These are phyloP conservation scores for Aspergillus conjunctus DNA, from an alignment of 495 filamentous ascomycete species.

Conservation along the genomic window DNA sequence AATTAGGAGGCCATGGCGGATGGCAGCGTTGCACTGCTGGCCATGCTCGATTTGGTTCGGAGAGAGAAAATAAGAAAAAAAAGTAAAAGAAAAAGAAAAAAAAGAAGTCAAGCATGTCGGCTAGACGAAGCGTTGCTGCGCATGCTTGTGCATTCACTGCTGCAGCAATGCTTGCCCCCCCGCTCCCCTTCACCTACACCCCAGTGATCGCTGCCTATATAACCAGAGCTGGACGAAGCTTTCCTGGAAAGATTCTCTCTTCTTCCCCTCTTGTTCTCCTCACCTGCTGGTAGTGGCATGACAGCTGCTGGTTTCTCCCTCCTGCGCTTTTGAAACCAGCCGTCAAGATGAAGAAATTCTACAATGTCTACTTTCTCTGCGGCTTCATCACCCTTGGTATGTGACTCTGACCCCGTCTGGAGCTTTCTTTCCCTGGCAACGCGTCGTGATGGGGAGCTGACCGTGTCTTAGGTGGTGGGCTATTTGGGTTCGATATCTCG, in stretches of 20 bases:
- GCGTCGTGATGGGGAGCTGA: not conserved
- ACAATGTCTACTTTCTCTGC: constrained; percentile 25
- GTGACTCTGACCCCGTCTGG: not conserved
- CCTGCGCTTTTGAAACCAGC: not conserved
- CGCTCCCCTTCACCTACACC: not conserved
- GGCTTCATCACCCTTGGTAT: constrained; percentile 23
- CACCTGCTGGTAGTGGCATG: not conserved
- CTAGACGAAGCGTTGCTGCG: not conserved
- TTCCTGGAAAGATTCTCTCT: constrained; percentile 6
- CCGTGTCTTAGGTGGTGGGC: constrained; percentile 20
- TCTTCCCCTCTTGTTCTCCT: constrained; percentile 2
- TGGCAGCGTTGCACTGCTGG: constrained; percentile 16
- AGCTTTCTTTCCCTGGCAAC: not conserved
- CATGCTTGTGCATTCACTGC: constrained; percentile 4
- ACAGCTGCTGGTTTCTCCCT: not conserved
- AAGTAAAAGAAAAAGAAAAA: too few relatives aligned
- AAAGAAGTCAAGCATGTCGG: not conserved
- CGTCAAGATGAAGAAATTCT: constrained; percentile 21
- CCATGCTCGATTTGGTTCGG: not conserved
- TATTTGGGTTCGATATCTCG: constrained; percentile 30
- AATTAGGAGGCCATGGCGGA: constrained; percentile 4
- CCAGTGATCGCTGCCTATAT: constrained; percentile 2
- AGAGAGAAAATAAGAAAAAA: not conserved
- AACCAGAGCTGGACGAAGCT: not conserved
- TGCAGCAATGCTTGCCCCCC: not conserved